Conservation (phyloP, 495 filamentous ascomycete species). For the Sabuloglossum arenarium region DNA sequence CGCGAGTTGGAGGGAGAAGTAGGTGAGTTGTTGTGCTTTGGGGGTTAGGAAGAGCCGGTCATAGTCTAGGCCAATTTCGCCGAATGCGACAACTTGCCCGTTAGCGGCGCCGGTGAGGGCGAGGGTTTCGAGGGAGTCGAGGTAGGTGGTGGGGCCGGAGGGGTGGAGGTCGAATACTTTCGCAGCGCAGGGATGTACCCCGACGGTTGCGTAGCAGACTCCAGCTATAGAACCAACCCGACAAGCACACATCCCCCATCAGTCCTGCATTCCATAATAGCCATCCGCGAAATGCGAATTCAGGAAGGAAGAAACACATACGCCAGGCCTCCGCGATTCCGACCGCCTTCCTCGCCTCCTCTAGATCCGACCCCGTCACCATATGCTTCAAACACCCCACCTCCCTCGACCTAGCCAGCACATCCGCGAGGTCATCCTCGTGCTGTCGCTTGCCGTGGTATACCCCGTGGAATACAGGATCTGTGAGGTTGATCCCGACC, state of each 20-base stretch:
- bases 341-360: slow-evolving; percentile 54
- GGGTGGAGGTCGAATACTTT: slow-evolving; percentile 44
- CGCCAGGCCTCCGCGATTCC: slow-evolving; percentile 51
- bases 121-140: slow-evolving; percentile 32
- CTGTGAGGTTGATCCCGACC: slow-evolving; percentile 88
- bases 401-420: slow-evolving; percentile 51
- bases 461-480: slow-evolving; percentile 62
- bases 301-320: slow-evolving; percentile 13
- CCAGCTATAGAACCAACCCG: no score
- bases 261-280: background rate
- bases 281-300: no score
- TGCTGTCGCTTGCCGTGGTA: slow-evolving; percentile 73
- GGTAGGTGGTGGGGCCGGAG: slow-evolving; percentile 24
- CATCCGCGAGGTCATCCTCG: slow-evolving; percentile 52
- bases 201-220: slow-evolving; percentile 69
- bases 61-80: slow-evolving; percentile 92
- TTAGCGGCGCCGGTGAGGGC: slow-evolving; percentile 23
- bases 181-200: slow-evolving; percentile 76
- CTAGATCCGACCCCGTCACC: slow-evolving; percentile 78
- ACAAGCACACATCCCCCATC: no score
- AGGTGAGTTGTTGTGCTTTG: slow-evolving; percentile 59
- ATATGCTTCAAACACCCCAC: slow-evolving; percentile 76
- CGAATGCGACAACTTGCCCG: slow-evolving; percentile 56
- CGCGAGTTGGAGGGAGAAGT: slow-evolving; percentile 61
- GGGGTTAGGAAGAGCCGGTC: slow-evolving; percentile 65